These are phyloP conservation scores for Infundibulicybe gibba DNA, from an alignment of 768 basidiomycete species.

Conservation along the genomic window DNA sequence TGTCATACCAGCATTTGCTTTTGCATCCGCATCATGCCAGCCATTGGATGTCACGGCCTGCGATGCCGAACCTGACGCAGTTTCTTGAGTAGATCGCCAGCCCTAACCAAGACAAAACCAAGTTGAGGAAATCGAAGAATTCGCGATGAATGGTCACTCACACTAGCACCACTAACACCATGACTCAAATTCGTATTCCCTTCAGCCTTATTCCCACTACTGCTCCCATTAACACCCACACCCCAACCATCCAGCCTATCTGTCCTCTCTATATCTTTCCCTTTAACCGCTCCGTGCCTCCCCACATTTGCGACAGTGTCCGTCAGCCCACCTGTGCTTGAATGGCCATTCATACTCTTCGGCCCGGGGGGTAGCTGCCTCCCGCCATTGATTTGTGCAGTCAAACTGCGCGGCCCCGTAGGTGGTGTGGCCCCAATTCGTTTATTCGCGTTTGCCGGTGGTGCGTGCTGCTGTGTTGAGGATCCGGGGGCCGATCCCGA, in stretches of 20 bases:
- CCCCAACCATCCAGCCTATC: too few relatives aligned
- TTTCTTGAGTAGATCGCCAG: not conserved
- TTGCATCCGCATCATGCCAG: conserved; percentile 16
- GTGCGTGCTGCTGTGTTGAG: conserved; percentile 13
- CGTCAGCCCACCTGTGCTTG: too few relatives aligned
- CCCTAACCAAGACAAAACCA: conserved; percentile 1
- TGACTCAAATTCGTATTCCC: too few relatives aligned
- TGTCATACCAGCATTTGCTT: conserved; percentile 13
- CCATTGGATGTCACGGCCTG: not conserved
- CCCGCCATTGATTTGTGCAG: conserved; percentile 28
- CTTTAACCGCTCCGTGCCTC: too few relatives aligned
- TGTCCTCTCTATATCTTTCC: too few relatives aligned
- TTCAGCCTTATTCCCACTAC: too few relatives aligned
- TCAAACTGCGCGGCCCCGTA: conserved; percentile 62
- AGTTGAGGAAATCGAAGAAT: too few relatives aligned
- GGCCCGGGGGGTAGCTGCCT: conserved; percentile 25
- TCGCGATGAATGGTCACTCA: too few relatives aligned
- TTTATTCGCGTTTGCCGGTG: conserved; percentile 15
- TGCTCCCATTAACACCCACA: too few relatives aligned
- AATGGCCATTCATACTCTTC: conserved; percentile 42
- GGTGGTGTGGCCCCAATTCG: conserved; percentile 56
- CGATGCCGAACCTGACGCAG: too few relatives aligned
- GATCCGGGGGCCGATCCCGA: conserved; percentile 14
- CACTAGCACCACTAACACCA: too few relatives aligned
- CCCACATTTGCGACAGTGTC: too few relatives aligned